Evolutionary conservation across 2,329 filamentous ascomycete genomes (phyloP), one percentile per base, ranked within the genome.

Genomic region (Lasiodiplodia sp.): DNA sequence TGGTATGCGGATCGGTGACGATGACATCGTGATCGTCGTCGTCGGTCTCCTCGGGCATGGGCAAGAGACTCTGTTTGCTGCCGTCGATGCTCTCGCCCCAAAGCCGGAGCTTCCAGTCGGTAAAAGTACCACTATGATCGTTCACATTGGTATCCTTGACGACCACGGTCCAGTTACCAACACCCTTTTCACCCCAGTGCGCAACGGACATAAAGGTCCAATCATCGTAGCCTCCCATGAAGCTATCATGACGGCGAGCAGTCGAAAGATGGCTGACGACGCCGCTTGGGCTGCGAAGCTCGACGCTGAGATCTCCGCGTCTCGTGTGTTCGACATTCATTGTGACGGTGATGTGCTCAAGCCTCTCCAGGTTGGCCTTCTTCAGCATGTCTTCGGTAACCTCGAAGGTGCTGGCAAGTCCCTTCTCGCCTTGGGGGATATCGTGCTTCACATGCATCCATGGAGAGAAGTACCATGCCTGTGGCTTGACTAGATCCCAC

Each of bases 141-240:
- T 99, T 97, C 69, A 91, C 86, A 21, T 88, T 84, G 23, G 91
- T 91, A 77, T 99, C 96, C 75, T 94, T 96, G 75, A 98, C 89
- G 63, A 97, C 84, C 49, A 99, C 86, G 0, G 92, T 97, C 96
- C 96, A 99, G 25, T 88, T 94, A 65, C 96, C 96, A 68, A 94
- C 80, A 69, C 94, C 94, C 53, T 87, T 86, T 80, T 99, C 96
- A 60, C 96, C 96, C 93, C 94, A 99, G 78, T 99, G 96, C 71
- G 91, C 94, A 47, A 99, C 96, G 70, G 91, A 96, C 96, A 99
- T 99, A 75, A 99, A 99, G 0, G 95, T 98, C 96, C 96, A 99
- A 81, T 98, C 93, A 47, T 90, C 83, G 78, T 98, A 99, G 10
- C 96, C 96, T 25, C 82, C 80, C 0, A 82, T 77, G 44, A 86